phyloP scores from a whole-genome alignment of 495 filamentous ascomycete genomes.

The Trichoderma orchidacearum region DNA sequence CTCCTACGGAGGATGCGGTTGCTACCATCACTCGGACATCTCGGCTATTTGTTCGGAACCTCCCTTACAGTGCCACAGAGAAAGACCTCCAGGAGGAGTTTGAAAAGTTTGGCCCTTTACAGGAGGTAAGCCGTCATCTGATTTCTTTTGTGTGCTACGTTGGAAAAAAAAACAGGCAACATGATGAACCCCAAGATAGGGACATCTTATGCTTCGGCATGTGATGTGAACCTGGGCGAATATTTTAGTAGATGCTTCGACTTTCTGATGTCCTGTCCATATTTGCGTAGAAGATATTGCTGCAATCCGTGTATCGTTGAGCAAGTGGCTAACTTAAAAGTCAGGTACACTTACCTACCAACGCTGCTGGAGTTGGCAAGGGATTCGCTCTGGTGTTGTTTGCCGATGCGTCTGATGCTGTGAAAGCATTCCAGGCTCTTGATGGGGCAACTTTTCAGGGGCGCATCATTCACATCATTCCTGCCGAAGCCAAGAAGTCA shows the following conservation, averaged over 20 bases:
- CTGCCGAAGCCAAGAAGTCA: conserved; percentile 65
- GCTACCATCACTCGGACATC: conserved; percentile 42
- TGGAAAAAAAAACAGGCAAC: conserved; percentile 18
- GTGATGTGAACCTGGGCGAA: conserved; percentile 45
- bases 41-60: conserved; percentile 77
- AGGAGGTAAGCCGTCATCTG: conserved; percentile 60
- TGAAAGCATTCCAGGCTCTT: conserved; percentile 55
- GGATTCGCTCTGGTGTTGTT: conserved; percentile 85
- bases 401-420: conserved; percentile 51
- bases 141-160: conserved; percentile 5
- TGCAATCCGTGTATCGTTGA: neutral
- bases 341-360: conserved; percentile 71
- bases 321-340: conserved; percentile 14
- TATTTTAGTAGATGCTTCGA: conserved; percentile 54
- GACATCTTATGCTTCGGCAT: conserved; percentile 79
- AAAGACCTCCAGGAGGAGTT: conserved; percentile 65
- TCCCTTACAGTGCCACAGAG: conserved; percentile 68
- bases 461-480: conserved; percentile 77
- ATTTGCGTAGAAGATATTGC: neutral
- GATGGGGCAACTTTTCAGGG: conserved; percentile 85
- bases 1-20: conserved; percentile 14
- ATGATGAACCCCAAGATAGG: conserved; percentile 98
- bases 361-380: conserved; percentile 55
- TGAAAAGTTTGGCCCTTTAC: conserved; percentile 51
- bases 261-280: conserved; percentile 20